Base-by-base conservation (phyloP, 176 grass and related monocot genomes). In the Zoysia japonica region DNA sequence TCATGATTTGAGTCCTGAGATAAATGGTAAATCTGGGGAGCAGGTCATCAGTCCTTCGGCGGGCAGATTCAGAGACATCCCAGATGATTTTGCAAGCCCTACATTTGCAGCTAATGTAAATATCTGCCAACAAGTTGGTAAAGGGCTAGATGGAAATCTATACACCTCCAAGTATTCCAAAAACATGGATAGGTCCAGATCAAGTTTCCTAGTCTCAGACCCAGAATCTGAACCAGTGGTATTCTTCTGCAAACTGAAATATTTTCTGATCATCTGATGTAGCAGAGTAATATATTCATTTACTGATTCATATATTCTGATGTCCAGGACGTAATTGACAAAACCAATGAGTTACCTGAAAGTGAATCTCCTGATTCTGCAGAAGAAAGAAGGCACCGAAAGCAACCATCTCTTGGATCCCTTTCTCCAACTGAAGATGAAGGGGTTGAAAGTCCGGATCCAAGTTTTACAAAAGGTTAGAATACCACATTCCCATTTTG, bases 71-170 rank as follows among this genome's bases (percentile, higher is more conserved):
- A 57, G 72, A 82, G 84, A 74, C 20, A 78, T 40, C 6, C 64
- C 15, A 53, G 78, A 89, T 85, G 79, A 91, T 75, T 85, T 81
- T 85, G 80, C 74, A 78, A 88, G 91, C 63, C 94, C 89, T 81
- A 90, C 87, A 74, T 88, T 91, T 86, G 89, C 89, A 53, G 80
- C 87, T 63, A 88, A 91, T 82, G 82, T 56, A 68, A 88, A 81
- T 74, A 62, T 55, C 47, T 78, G 83, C 72, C 79, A 70, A 28
- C 76, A 83, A 64, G 86, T 53, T 67, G 65, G 80, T 77, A 87
- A 93, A 82, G 56, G 76, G 72, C 55, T 71, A 68, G 72, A 76
- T 59, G 91, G 86, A 40, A 85, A 60, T 79, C 51, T 69, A 36
- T 88, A 63, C 61, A 75, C 44, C 80, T 73, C 84, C 64, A 84